phyloP scores from a whole-genome alignment of 2,329 filamentous ascomycete genomes.

The Aspergillus tanneri region DNA sequence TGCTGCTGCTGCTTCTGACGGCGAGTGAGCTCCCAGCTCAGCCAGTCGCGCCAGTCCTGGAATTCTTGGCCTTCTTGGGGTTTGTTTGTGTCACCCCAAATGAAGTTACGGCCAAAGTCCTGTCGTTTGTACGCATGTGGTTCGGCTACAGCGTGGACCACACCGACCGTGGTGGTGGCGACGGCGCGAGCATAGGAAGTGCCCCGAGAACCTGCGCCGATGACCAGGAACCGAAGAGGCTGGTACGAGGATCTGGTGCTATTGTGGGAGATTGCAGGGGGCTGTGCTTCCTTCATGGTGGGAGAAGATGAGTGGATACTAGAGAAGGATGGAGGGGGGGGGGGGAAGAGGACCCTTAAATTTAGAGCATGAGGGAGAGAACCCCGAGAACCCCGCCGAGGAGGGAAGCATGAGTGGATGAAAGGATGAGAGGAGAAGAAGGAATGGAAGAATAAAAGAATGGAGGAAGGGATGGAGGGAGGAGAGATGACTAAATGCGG shows the following conservation, averaged over 20 bases:
- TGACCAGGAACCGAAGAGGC: conserved; percentile 67
- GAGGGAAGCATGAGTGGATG: no score
- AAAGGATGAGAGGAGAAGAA: not conserved
- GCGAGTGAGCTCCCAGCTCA: conserved; percentile 67
- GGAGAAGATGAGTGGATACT: no score
- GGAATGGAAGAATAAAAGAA: no score
- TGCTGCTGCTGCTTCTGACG: conserved; percentile 43
- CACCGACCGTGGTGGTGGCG: conserved; percentile 61
- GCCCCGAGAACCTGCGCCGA: conserved; percentile 80
- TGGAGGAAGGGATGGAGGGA: no score
- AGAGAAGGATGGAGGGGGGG: conserved; percentile 7
- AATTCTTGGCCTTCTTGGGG: conserved; percentile 68
- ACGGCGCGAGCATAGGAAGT: conserved; percentile 71
- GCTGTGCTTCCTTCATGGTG: conserved; percentile 1
- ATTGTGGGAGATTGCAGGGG: not conserved
- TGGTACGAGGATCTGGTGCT: conserved; percentile 3
- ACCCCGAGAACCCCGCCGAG: no score
- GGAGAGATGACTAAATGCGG: no score
- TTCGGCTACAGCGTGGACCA: conserved; percentile 77
- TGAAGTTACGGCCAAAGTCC: conserved; percentile 67
- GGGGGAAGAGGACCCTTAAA: no score
- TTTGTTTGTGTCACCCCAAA: conserved; percentile 60
- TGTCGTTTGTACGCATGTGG: conserved; percentile 74
- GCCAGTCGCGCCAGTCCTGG: conserved; percentile 69
- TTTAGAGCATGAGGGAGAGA: not conserved